Evolutionary conservation across 75 land plant genomes (phyloP), one percentile per base, ranked within the genome.

Genomic region (Pinus tabuliformis): DNA sequence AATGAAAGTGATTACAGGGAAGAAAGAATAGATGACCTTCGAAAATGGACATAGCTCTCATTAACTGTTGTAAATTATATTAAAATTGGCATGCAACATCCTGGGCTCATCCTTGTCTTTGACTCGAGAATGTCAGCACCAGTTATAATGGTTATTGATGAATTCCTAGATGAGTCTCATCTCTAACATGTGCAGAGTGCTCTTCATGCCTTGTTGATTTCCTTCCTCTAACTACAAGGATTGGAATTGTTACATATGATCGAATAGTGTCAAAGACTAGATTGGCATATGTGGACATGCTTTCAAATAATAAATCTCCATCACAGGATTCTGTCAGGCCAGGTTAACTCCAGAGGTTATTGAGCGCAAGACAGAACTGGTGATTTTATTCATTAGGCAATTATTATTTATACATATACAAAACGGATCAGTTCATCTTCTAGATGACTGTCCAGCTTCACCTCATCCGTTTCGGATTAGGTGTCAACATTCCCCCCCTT

Each of bases 181-280:
- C 26, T 26, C 26, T 26, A 26, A 26, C 26, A 26, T 26, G 26
- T 26, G 26, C 26, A 26, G 26, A 26, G 26, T 26, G 26, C 26
- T 26, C 26, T 26, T 26, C 26, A 0, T 26, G 26, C 26, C 26
- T 26, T 26, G 26, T 26, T 90, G 33, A 33, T 33, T 33, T 33
- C 33, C 33, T 33, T 33, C 33, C 89, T 70, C 87, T 87, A 52
- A 83, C 87, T 30, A 86, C 94, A 37, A 84, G 98, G 76, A 74
- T 97, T 54, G 99, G 99, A 26, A 87, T 97, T 57, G 83, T 97
- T 16, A 80, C 93, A 15, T 97, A 91, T 84, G 96, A 98, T 11
- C 87, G 93, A 21, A 93, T 96, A 3, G 89, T 97, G 11, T 93
- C 91, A 12, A 94, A 33, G 33, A 33, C 33, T 33, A 33, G 33